Percentiles rank a stretch among this genome's conserved stretches.
phyloP scores from a whole-genome alignment of 345 rosid genomes.

The Lepidium africanum region DNA sequence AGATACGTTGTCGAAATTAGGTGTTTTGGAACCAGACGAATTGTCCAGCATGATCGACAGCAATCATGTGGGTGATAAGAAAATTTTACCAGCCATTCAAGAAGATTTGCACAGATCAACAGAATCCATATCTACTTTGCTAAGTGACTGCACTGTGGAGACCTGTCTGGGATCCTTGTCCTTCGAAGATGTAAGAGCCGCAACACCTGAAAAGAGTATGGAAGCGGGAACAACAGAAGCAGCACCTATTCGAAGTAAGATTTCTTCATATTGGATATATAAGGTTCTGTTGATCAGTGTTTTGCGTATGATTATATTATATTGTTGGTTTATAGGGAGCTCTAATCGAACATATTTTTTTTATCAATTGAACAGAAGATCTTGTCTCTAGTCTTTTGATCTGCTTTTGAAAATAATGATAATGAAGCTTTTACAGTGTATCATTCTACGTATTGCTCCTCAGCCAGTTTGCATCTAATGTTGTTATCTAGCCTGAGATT shows the following conservation, averaged over 20 bases:
- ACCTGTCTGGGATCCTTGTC: constrained; percentile 46
- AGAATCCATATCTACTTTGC: constrained; percentile 69
- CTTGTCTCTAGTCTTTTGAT: not conserved
- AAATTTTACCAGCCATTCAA: constrained; percentile 46
- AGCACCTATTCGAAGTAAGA: constrained; percentile 43
- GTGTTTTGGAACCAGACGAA: constrained; percentile 86
- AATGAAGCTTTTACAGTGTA: not conserved
- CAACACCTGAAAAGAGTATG: constrained; percentile 27
- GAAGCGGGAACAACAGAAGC: constrained; percentile 24
- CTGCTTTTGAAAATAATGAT: not conserved
- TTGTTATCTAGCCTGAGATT: not conserved
- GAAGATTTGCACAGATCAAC: constrained; percentile 65
- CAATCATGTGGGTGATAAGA: constrained; percentile 33
- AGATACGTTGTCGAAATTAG: constrained; percentile 30
- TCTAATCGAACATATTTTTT: not conserved
- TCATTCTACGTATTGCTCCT: not conserved
- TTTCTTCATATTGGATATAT: not conserved
- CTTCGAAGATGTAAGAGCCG: constrained; percentile 64
- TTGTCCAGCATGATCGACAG: constrained; percentile 62
- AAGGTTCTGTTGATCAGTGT: not conserved
- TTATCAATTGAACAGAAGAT: not conserved
- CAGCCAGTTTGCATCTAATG: not conserved
- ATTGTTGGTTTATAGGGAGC: not conserved
- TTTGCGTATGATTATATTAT: not conserved
- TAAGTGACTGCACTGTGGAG: constrained; percentile 52